phyloP scores from a whole-genome alignment of 2,329 filamentous ascomycete species.

The Monosporascus ibericus region DNA sequence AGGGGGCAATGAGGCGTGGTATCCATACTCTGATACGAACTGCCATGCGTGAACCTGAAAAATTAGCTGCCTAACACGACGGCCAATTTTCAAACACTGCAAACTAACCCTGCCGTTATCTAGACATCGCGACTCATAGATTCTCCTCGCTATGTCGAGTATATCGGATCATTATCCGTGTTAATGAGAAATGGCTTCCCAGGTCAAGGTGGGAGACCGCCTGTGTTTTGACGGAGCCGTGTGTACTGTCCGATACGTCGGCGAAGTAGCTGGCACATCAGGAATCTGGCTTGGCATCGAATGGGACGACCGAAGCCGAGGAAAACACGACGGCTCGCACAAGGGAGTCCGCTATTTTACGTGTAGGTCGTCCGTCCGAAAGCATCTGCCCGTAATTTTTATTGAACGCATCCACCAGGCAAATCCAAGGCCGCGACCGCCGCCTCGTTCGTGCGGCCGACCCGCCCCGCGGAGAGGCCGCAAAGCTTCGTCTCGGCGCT shows the following conservation, averaged over 20 bases:
- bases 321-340: slow-evolving; percentile 86
- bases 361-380: slow-evolving; percentile 47
- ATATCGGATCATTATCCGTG: too few species aligned
- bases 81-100: too few species aligned
- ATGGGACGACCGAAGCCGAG: slow-evolving; percentile 83
- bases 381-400: not conserved
- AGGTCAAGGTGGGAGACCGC: slow-evolving; percentile 59
- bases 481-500: slow-evolving; percentile 75
- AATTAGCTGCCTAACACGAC: too few species aligned
- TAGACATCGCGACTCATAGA: too few species aligned
- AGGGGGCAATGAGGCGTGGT: too few species aligned
- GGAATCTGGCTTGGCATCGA: slow-evolving; percentile 90
- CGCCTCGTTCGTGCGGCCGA: slow-evolving; percentile 82
- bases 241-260: slow-evolving; percentile 82
- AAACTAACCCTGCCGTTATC: too few species aligned
- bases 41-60: too few species aligned
- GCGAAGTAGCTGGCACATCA: slow-evolving; percentile 66
- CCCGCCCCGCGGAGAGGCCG: slow-evolving; percentile 59
- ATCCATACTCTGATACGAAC: too few species aligned
- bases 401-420: slow-evolving; percentile 30
- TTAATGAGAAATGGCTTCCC: slow-evolving; percentile 28
- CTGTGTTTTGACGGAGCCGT: slow-evolving; percentile 70
- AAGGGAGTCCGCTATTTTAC: slow-evolving; percentile 74
- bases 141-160: too few species aligned
- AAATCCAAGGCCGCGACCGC: slow-evolving; percentile 61